Evolutionary conservation across 2,329 filamentous ascomycete genomes (phyloP), one percentile per base, ranked within the genome.

Genomic region (Arthrobotrys pseudoclavata): DNA sequence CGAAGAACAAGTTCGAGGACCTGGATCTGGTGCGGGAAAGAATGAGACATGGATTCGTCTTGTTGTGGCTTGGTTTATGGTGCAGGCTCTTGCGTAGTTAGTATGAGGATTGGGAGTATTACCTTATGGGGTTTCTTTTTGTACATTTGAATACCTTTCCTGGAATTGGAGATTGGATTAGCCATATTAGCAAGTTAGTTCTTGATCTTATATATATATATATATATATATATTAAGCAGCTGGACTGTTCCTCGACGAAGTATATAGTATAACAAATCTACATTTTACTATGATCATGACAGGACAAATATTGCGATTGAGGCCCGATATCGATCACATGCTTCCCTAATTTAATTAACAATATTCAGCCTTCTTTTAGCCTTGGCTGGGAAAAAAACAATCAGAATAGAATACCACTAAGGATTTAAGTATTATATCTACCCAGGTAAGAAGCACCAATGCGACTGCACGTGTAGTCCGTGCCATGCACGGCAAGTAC

Each of bases 1-100:
- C 20, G 74, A 77, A 10, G 61, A 71, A 22, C 74, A 77, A 57
- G 52, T 71, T 31, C 40, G 45, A 10, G 74, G 74, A 15, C 74
- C 74, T 20, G 74, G 67, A n/a, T 77, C 74, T 15, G 74, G 67
- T 20, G 61, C 61, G 31, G 45, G 52, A 10, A 60, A n/a, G 34
- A 42, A 47, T 34, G 67, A 57, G 42, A 47, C 22, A 1, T 52
- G 52, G 47, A 57, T 68, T n/a, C 34, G 24, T 13, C 12, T 77
- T 9, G n/a, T 68, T 18, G 52, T 61, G 13, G 31, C 42, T 2
- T 70, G 60, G 52, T 7, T 71, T 40, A 34, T 62, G 9, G 34
- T 47, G 7, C 67, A 67, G 37, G 67, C 37, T 20, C 12, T 68
- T 7, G 26, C 47, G 22, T 45, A 62, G 18, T 37, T 77, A 3